phyloP scores from a whole-genome alignment of 192 early-diverging fungal genomes.

The Linnemannia elongata region DNA sequence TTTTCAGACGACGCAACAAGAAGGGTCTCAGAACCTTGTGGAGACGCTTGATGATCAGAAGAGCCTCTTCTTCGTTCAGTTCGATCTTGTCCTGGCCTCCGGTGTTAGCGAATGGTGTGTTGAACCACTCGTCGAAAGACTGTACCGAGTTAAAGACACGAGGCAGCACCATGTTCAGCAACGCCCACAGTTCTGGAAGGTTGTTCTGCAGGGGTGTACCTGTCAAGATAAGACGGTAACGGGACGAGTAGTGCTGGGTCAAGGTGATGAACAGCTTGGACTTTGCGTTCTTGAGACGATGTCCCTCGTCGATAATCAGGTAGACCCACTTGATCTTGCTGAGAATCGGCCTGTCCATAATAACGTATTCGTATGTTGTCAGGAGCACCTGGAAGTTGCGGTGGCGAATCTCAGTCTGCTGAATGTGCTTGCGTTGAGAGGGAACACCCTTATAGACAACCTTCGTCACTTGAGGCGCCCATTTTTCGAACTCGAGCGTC shows the following conservation, averaged over 20 bases:
- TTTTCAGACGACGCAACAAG: constrained; percentile 95
- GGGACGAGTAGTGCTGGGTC: constrained; percentile 88
- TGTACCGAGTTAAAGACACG: constrained; percentile 97
- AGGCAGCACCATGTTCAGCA: constrained; percentile 97
- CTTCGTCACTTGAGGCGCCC: constrained; percentile 91
- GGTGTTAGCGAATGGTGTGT: constrained; percentile 88
- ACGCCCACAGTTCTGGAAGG: constrained; percentile 95
- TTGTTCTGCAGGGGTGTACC: constrained; percentile 99
- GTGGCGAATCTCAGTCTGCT: constrained; percentile 75
- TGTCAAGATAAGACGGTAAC: constrained; percentile 96
- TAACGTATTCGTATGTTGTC: constrained; percentile 98
- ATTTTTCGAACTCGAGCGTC: constrained; percentile 97
- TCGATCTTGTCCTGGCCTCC: constrained; percentile 90
- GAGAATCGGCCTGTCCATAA: constrained; percentile 90
- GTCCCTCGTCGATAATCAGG: constrained; percentile 99
- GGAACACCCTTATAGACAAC: constrained; percentile 96
- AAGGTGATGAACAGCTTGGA: constrained; percentile 90
- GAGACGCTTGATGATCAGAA: constrained; percentile 95
- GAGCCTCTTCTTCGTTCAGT: constrained; percentile 98
- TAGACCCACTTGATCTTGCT: constrained; percentile 96
- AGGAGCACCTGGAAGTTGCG: constrained; percentile 94
- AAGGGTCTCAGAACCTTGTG: constrained; percentile 98
- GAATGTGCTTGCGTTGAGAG: constrained; percentile 76
- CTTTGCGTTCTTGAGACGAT: constrained; percentile 97
- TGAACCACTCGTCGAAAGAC: constrained; percentile 99